Evolutionary conservation across 2,329 filamentous ascomycete genomes (phyloP).

Genomic region (Penicillium thymicola): DNA sequence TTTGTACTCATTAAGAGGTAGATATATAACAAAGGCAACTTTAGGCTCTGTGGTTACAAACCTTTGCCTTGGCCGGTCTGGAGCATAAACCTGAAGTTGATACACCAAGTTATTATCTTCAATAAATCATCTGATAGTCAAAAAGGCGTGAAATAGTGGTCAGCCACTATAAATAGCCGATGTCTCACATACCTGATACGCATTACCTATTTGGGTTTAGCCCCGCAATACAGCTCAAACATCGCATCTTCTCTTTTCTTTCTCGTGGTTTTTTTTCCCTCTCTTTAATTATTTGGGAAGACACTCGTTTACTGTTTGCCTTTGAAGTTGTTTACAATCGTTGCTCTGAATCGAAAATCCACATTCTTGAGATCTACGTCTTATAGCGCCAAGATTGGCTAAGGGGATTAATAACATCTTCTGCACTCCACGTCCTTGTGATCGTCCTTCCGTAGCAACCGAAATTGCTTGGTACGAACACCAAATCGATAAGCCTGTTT

Average conservation of each 20-base stretch:
- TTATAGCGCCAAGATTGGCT: constrained; percentile 12
- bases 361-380: constrained; percentile 18
- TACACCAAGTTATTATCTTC: neutral
- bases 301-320: constrained; percentile 14
- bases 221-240: constrained; percentile 19
- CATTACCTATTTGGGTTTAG: constrained; percentile 20
- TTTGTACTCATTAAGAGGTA: neutral
- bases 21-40: neutral
- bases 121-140: neutral
- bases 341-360: neutral
- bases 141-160: neutral
- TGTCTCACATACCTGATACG: constrained; percentile 19
- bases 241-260: constrained; percentile 9
- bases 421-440: constrained; percentile 7
- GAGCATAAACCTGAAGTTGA: neutral
- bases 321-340: neutral
- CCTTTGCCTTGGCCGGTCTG: neutral
- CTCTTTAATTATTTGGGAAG: neutral
- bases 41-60: neutral
- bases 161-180: constrained; percentile 22
- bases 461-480: neutral
- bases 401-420: constrained; percentile 12
- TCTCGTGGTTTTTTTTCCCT: neutral
- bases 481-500: neutral
- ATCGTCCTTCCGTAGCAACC: constrained; percentile 5